Percentiles rank a stretch among this genome's conserved stretches.
Conservation (phyloP, 805 yeast species). For the Brettanomyces custersianus region DNA sequence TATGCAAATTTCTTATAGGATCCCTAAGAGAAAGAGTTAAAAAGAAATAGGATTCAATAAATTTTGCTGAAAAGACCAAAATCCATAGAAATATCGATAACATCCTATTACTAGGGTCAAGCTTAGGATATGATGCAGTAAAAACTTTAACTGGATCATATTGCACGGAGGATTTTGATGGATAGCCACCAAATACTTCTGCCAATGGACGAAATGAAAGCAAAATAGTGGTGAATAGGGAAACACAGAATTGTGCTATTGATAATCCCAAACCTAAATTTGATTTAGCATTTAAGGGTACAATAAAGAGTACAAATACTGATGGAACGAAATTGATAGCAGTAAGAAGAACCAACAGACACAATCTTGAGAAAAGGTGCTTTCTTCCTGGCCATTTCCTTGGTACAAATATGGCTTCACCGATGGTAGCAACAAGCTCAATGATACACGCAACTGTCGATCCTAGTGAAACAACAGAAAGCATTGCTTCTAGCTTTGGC, state of each 20-base stretch:
- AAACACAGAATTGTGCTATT: slow-evolving; percentile 32
- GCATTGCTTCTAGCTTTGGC: slow-evolving; percentile 36
- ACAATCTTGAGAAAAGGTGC: slow-evolving; percentile 25
- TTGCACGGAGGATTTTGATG: slow-evolving; percentile 14
- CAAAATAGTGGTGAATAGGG: slow-evolving; percentile 33
- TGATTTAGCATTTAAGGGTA: slow-evolving; percentile 29
- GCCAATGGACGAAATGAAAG: slow-evolving; percentile 32
- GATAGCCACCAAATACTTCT: slow-evolving; percentile 21
- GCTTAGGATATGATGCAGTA: slow-evolving; percentile 33
- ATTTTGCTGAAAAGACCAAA: slow-evolving; percentile 38
- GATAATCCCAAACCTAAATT: slow-evolving; percentile 30
- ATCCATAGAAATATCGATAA: slow-evolving; percentile 40
- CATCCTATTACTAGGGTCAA: slow-evolving; percentile 28
- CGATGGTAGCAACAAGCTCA: slow-evolving; percentile 30
- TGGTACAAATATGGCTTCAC: slow-evolving; percentile 40
- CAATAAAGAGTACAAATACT: slow-evolving; percentile 28
- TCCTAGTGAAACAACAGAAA: slow-evolving; percentile 37
- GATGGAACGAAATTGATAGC: slow-evolving; percentile 32
- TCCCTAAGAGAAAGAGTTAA: slow-evolving; percentile 44
- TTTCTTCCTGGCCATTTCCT: slow-evolving; percentile 39
- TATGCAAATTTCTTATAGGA: slow-evolving; percentile 39
- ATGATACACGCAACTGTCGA: slow-evolving; percentile 35
- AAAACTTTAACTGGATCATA: slow-evolving; percentile 31
- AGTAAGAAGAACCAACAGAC: slow-evolving; percentile 24
- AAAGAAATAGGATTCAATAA: slow-evolving; percentile 44